These are phyloP conservation scores for Hypoxylon rickii DNA, from an alignment of 495 filamentous ascomycete species.

Conservation along the genomic window DNA sequence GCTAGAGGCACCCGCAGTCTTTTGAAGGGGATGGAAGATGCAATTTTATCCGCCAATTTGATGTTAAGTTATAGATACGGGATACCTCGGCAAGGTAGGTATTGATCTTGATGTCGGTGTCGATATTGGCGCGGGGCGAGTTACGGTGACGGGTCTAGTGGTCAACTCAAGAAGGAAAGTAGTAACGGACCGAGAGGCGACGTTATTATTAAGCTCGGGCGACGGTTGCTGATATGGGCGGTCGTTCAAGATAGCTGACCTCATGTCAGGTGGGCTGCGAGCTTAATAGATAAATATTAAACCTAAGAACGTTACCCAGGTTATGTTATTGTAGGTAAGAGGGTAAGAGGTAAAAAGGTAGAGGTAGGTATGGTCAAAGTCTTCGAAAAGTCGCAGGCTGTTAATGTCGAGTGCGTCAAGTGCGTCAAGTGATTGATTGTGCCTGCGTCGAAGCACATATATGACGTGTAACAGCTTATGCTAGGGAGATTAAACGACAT, in stretches of 20 bases:
- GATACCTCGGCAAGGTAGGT: constrained; percentile 11
- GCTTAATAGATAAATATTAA: constrained; percentile 8
- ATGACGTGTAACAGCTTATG: constrained; percentile 22
- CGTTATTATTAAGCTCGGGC: constrained; percentile 30
- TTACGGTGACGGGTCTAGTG: not conserved
- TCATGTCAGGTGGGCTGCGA: constrained; percentile 37
- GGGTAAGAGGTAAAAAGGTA: too few species aligned
- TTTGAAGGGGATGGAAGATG: constrained; percentile 18
- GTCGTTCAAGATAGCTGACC: constrained; percentile 31
- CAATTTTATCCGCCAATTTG: constrained; percentile 12
- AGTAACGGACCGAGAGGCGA: constrained; percentile 15
- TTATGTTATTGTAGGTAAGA: too few species aligned
- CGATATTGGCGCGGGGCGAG: constrained; percentile 9
- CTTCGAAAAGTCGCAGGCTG: constrained; percentile 7
- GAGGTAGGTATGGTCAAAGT: too few species aligned
- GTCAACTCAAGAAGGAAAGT: constrained; percentile 6
- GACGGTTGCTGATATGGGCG: constrained; percentile 25
- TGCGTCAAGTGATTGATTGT: constrained; percentile 19
- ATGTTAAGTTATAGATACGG: constrained; percentile 1
- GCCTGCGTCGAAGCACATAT: constrained; percentile 20
- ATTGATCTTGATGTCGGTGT: not conserved
- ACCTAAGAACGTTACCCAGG: constrained; percentile 12
- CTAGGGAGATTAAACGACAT: not conserved
- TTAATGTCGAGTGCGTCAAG: not conserved
- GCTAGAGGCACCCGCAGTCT: constrained; percentile 36